Percentiles rank a stretch among this genome's conserved stretches.
Conservation (phyloP, 2,329 filamentous ascomycete species). For the Cadophora luteo-olivacea region DNA sequence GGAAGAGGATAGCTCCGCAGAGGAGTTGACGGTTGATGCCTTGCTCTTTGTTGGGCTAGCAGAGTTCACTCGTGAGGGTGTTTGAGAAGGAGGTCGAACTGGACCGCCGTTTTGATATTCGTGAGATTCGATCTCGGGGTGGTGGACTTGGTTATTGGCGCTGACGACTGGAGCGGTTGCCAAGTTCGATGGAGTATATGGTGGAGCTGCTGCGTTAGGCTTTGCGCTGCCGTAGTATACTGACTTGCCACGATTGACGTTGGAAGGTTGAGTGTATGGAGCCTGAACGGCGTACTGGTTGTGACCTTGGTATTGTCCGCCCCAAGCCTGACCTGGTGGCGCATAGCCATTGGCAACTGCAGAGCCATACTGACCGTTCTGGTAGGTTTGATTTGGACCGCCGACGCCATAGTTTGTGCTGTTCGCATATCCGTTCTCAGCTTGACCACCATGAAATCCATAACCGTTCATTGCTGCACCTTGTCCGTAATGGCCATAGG, state of each 20-base stretch:
- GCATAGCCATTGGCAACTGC: not conserved
- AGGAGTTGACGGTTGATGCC: constrained; percentile 18
- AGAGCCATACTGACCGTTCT: constrained; percentile 9
- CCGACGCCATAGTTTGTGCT: constrained; percentile 1
- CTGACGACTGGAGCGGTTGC: constrained; percentile 20
- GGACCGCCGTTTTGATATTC: constrained; percentile 11
- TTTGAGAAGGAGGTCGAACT: constrained; percentile 9
- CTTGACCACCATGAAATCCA: constrained; percentile 11
- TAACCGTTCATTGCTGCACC: constrained; percentile 5
- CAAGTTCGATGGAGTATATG: constrained; percentile 19
- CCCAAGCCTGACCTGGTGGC: constrained; percentile 17
- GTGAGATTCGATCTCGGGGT: not conserved
- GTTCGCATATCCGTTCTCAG: not conserved
- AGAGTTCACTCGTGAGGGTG: constrained; percentile 12
- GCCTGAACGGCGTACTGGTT: constrained; percentile 12
- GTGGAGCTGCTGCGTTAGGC: not conserved
- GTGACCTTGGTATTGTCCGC: constrained; percentile 11
- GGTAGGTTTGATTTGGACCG: constrained; percentile 6
- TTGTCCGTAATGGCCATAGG: constrained; percentile 18
- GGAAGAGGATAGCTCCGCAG: constrained; percentile 5
- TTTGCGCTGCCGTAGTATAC: not conserved
- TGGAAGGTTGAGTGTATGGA: constrained; percentile 17
- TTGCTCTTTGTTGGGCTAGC: constrained; percentile 16
- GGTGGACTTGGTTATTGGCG: not conserved
- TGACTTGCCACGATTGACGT: constrained; percentile 28